A percentile compares a stretch with the other conserved stretches of the same genome.
Evolutionary conservation across 192 early-diverging fungal species (phyloP).

Genomic region (Coemansia sp.): DNA sequence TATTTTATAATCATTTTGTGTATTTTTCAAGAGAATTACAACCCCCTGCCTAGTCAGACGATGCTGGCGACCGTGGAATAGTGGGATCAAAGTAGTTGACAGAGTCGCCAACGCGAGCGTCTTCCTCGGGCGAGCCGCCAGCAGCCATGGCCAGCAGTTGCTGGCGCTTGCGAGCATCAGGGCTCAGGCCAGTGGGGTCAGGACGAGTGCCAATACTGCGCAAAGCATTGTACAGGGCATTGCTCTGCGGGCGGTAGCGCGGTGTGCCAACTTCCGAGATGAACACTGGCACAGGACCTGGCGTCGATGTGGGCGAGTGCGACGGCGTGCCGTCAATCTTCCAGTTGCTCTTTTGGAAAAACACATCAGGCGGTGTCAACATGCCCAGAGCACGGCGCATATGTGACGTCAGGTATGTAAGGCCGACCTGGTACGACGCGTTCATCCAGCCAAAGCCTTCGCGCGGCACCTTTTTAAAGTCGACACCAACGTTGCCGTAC

Average conservation of each 20-base stretch:
- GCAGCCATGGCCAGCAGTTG: background rate
- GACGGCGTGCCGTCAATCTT: constrained; percentile 39
- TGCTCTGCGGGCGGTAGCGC: constrained; percentile 23
- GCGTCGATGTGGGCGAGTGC: constrained; percentile 42
- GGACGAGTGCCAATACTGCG: background rate
- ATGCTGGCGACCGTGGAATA: too few species aligned
- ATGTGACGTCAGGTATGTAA: constrained; percentile 68
- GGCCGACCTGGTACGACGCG: constrained; percentile 80
- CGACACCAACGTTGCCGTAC: constrained; percentile 93
- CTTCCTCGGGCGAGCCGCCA: constrained; percentile 15
- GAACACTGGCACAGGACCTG: constrained; percentile 35
- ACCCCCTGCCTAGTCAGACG: too few species aligned
- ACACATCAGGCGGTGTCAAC: constrained; percentile 67
- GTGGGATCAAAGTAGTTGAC: too few species aligned
- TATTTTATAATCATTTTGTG: too few species aligned
- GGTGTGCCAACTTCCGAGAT: constrained; percentile 33
- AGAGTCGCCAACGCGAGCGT: constrained; percentile 10
- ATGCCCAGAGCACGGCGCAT: constrained; percentile 77
- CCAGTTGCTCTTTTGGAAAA: constrained; percentile 59
- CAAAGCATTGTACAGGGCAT: constrained; percentile 28
- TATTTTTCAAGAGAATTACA: too few species aligned
- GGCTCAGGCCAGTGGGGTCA: background rate
- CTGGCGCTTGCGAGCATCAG: background rate
- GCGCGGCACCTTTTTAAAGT: constrained; percentile 89
- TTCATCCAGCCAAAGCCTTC: constrained; percentile 99